Conservation (phyloP, 305 asterid genomes). For the Solanum aculeatissimum region DNA sequence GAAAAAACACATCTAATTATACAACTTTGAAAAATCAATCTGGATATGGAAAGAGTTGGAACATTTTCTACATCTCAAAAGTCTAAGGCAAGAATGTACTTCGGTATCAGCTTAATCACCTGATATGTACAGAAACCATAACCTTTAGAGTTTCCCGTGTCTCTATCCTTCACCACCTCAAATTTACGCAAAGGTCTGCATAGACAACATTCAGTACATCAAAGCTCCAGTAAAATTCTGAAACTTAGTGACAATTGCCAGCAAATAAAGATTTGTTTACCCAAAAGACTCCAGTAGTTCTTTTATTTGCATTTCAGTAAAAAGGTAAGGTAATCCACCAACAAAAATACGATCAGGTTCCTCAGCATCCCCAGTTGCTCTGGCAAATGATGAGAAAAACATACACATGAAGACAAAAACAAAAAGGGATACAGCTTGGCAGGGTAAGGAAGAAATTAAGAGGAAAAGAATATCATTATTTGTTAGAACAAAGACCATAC, state of each 20-base stretch:
- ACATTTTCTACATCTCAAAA: background rate
- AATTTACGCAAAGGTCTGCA: slow-evolving; percentile 60
- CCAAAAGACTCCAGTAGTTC: slow-evolving; percentile 74
- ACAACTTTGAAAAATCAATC: background rate
- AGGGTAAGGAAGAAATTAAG: background rate
- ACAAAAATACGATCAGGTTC: slow-evolving; percentile 62
- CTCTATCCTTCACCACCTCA: slow-evolving; percentile 90
- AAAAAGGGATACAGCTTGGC: background rate
- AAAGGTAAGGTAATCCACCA: slow-evolving; percentile 63
- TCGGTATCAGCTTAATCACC: slow-evolving; percentile 9
- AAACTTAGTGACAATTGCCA: background rate
- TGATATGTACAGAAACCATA: slow-evolving; percentile 93
- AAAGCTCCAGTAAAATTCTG: background rate
- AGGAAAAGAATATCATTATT: background rate
- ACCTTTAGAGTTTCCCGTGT: slow-evolving; percentile 96
- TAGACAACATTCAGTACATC: background rate
- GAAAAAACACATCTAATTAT: background rate
- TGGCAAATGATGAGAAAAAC: background rate
- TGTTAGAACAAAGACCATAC: background rate
- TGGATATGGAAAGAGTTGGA: background rate
- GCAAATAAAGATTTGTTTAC: background rate
- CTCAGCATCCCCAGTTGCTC: slow-evolving; percentile 32
- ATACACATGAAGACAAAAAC: background rate
- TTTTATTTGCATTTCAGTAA: slow-evolving; percentile 54
- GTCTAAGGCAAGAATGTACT: background rate